A percentile compares a stretch with the other conserved stretches of the same genome.
Conservation (phyloP, 1,284 basidiomycete genomes). For the Cutaneotrichosporon mucoides region DNA sequence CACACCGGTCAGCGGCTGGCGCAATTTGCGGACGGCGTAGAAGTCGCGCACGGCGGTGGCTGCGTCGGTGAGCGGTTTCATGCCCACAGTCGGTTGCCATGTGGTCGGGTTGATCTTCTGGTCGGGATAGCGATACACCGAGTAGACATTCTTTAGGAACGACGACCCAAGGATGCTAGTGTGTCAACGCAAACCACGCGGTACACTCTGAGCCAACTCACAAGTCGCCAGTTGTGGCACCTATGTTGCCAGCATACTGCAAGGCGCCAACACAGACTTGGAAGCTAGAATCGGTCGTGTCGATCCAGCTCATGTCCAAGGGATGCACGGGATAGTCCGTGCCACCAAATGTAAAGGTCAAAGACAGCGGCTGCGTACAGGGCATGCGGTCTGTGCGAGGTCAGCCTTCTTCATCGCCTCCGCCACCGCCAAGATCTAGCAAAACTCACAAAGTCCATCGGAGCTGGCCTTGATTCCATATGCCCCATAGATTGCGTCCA, state of each 20-base stretch:
- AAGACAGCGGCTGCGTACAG: slow-evolving; percentile 38
- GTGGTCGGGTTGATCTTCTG: slow-evolving; percentile 18
- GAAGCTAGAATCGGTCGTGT: slow-evolving; percentile 33
- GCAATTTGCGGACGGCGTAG: slow-evolving; percentile 42
- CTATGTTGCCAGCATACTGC: slow-evolving; percentile 35
- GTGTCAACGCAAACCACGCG: not conserved
- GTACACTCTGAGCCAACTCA: not conserved
- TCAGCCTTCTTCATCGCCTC: not conserved
- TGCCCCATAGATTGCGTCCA: slow-evolving; percentile 40
- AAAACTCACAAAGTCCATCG: slow-evolving; percentile 38
- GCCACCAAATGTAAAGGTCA: slow-evolving; percentile 42
- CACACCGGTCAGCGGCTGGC: slow-evolving; percentile 33
- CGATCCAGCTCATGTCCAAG: slow-evolving; percentile 45
- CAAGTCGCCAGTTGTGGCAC: slow-evolving; percentile 36
- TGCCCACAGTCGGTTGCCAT: slow-evolving; percentile 45
- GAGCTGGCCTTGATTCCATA: slow-evolving; percentile 33
- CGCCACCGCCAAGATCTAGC: not conserved
- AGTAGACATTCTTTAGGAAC: slow-evolving; percentile 49
- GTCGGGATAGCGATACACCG: slow-evolving; percentile 47
- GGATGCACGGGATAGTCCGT: slow-evolving; percentile 41
- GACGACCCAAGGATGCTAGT: slow-evolving; percentile 43
- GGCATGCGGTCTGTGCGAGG: slow-evolving; percentile 40
- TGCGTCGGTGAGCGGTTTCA: slow-evolving; percentile 42
- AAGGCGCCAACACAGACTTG: slow-evolving; percentile 43
- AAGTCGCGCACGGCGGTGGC: slow-evolving; percentile 44